Conservation (phyloP, 164 flowering plant genomes). For the Vitis vinifera region DNA sequence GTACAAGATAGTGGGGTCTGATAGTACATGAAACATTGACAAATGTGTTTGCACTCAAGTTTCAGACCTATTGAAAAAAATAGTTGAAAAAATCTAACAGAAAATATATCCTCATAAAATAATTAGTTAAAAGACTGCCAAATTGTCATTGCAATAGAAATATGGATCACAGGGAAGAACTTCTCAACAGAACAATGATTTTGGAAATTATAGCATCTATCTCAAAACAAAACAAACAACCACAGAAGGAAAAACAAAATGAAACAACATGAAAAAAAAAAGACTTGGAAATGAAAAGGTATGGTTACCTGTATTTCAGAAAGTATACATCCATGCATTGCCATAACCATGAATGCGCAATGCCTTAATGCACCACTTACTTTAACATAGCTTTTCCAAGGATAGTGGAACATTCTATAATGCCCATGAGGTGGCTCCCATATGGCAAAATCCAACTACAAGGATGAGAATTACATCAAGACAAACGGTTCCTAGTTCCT, state of each 20-base stretch:
- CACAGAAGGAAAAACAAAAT: neutral
- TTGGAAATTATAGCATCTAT: no score
- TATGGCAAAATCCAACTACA: constrained; percentile 70
- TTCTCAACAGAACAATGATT: no score
- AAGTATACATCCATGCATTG: constrained; percentile 90
- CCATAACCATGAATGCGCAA: constrained; percentile 95
- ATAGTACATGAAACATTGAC: no score
- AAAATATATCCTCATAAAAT: no score
- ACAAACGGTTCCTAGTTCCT: neutral
- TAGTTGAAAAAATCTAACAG: no score
- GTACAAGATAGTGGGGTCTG: no score
- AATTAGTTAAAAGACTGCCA: no score
- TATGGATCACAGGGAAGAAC: no score
- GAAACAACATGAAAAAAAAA: neutral
- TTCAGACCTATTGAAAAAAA: no score
- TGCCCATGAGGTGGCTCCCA: constrained; percentile 99
- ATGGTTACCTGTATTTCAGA: constrained; percentile 89
- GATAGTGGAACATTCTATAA: constrained; percentile 62
- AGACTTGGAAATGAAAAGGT: constrained; percentile 4
- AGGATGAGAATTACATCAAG: constrained; percentile 4
- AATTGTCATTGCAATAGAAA: no score
- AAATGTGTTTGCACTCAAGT: no score
- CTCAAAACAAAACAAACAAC: neutral
- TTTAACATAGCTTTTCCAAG: constrained; percentile 76
- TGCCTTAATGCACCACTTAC: constrained; percentile 84